Conservation (phyloP, 2,329 filamentous ascomycete species). For the Aureobasidium sp. region DNA sequence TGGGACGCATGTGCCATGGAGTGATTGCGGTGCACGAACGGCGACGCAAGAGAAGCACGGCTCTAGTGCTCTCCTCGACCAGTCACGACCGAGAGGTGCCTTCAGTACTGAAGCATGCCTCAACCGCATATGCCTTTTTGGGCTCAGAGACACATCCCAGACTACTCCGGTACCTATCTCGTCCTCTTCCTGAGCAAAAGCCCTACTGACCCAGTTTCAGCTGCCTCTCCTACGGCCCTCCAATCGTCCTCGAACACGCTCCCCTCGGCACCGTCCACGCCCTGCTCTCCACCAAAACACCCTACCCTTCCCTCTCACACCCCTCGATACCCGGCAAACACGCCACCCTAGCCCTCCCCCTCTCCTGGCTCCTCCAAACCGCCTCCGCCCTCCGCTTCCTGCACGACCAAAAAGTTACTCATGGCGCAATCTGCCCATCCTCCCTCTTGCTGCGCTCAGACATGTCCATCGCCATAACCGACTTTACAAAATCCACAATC, state of each 20-base stretch:
- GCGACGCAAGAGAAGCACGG: background rate
- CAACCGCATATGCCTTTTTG: slow-evolving; percentile 1
- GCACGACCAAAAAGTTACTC: slow-evolving; percentile 10
- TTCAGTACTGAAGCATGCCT: slow-evolving; percentile 1
- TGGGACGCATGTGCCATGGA: background rate
- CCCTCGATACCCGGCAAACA: background rate
- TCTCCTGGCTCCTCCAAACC: slow-evolving; percentile 11
- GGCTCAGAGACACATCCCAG: background rate
- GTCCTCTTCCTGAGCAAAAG: background rate
- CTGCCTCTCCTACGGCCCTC: slow-evolving; percentile 54
- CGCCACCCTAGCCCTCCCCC: background rate
- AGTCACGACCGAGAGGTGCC: background rate
- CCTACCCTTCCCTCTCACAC: slow-evolving; percentile 1
- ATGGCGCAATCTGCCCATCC: background rate
- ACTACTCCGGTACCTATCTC: background rate
- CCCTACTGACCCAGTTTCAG: background rate
- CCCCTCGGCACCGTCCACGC: slow-evolving; percentile 61
- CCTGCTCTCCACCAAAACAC: background rate
- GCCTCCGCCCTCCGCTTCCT: slow-evolving; percentile 11
- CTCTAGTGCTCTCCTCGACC: background rate
- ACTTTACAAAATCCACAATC: slow-evolving; percentile 4
- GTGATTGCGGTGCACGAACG: background rate
- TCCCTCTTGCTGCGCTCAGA: background rate
- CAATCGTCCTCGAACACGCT: slow-evolving; percentile 57
- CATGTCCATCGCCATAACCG: slow-evolving; percentile 2